These are phyloP conservation scores for Boeremia lycopersici DNA, from an alignment of 2,329 filamentous ascomycete genomes.

Conservation along the genomic window DNA sequence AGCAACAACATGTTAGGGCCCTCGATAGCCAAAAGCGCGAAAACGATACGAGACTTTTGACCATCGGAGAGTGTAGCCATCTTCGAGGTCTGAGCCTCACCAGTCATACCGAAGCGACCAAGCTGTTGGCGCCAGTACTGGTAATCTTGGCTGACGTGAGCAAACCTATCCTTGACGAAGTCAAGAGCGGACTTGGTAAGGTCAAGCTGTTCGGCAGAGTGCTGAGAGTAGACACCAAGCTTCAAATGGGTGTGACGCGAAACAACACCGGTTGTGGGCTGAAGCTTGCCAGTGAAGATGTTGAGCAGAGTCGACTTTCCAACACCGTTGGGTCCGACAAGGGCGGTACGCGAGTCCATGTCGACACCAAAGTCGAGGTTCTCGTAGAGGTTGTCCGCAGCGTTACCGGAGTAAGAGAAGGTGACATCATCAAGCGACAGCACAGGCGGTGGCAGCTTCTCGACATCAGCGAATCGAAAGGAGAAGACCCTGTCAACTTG, in stretches of 20 bases:
- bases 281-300: constrained; percentile 95
- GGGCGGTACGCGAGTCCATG: constrained; percentile 97
- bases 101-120: constrained; percentile 89
- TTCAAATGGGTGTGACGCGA: constrained; percentile 97
- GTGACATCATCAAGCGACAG: constrained; percentile 96
- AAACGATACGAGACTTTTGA: constrained; percentile 97
- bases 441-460: constrained; percentile 98
- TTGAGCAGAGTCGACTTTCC: constrained; percentile 96
- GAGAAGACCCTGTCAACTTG: constrained; percentile 85
- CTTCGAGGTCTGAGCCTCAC: constrained; percentile 92
- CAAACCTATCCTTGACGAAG: constrained; percentile 96
- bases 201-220: constrained; percentile 97
- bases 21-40: constrained; percentile 94
- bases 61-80: constrained; percentile 98
- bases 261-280: constrained; percentile 79
- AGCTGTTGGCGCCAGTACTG: constrained; percentile 99
- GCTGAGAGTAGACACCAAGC: constrained; percentile 96
- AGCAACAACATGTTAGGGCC: constrained; percentile 96
- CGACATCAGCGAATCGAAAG: constrained; percentile 97
- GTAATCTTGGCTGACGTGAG: constrained; percentile 89
- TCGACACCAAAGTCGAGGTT: constrained; percentile 98
- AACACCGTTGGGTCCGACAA: constrained; percentile 98
- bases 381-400: constrained; percentile 92
- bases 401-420: constrained; percentile 93
- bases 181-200: constrained; percentile 97